A percentile compares a stretch with the other conserved stretches of the same genome.
These are phyloP conservation scores for Corymbia citriodora DNA, from an alignment of 441 rosid genomes.

Conservation along the genomic window DNA sequence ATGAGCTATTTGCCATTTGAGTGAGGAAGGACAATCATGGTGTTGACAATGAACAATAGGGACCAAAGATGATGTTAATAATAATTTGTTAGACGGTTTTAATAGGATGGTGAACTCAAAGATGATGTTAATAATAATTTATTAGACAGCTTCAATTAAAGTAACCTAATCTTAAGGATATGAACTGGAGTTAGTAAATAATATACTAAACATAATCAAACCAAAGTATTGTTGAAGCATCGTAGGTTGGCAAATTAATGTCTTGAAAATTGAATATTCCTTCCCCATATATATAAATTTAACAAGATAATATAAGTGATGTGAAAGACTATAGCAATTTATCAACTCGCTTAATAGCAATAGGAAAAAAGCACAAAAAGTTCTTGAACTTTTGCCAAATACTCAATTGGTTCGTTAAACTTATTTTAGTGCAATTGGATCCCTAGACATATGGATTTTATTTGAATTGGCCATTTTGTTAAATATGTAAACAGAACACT, in stretches of 20 bases:
- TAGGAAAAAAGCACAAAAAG: neutral
- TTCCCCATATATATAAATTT: neutral
- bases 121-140: neutral
- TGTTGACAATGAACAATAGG: neutral
- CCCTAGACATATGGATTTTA: neutral
- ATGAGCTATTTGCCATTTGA: neutral
- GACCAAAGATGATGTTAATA: neutral
- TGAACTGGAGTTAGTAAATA: neutral
- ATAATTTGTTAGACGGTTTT: neutral
- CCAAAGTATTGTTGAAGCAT: neutral
- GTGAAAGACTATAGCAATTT: neutral
- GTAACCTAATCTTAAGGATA: neutral
- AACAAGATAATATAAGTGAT: fast-evolving
- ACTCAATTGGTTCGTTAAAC: neutral
- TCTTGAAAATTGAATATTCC: neutral
- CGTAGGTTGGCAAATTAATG: neutral
- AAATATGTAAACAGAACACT: neutral
- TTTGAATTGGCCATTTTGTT: neutral
- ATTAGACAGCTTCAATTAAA: neutral
- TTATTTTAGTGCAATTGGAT: neutral
- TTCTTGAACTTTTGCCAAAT: neutral
- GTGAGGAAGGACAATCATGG: neutral
- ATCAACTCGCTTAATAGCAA: neutral
- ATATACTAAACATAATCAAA: neutral
- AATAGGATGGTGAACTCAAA: neutral